A percentile compares a stretch with the other conserved stretches of the same genome.
Evolutionary conservation across 1,284 basidiomycete species (phyloP).

Genomic region (Phellinidium pouzarii): DNA sequence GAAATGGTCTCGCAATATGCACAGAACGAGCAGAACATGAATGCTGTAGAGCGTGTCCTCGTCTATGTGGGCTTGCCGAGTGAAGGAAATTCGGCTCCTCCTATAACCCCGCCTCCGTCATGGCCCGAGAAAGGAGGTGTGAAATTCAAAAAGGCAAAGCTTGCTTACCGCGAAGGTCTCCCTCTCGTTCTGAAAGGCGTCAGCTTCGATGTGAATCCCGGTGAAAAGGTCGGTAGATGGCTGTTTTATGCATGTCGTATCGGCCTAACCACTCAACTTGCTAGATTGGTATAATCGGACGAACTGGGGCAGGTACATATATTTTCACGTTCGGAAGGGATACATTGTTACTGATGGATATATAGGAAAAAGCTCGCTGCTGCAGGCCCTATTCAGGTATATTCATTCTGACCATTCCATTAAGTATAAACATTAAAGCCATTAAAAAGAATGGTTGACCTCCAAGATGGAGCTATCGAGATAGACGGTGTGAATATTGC

Average conservation of each 20-base stretch:
- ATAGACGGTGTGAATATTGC: slow-evolving; percentile 68
- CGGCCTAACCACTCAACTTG: neutral
- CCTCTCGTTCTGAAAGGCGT: slow-evolving; percentile 69
- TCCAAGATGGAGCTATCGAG: slow-evolving; percentile 52
- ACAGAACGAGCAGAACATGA: slow-evolving; percentile 63
- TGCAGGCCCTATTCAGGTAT: slow-evolving; percentile 67
- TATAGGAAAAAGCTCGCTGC: slow-evolving; percentile 67
- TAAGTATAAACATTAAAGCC: neutral
- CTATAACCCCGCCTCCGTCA: slow-evolving; percentile 45
- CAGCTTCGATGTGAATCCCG: slow-evolving; percentile 54
- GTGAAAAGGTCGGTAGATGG: slow-evolving; percentile 52
- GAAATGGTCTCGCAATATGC: slow-evolving; percentile 53
- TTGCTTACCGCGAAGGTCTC: slow-evolving; percentile 66
- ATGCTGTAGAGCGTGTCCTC: slow-evolving; percentile 62
- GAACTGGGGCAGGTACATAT: slow-evolving; percentile 56
- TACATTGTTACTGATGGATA: slow-evolving; percentile 3
- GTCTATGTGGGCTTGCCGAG: slow-evolving; percentile 49
- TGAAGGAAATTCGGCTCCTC: slow-evolving; percentile 38
- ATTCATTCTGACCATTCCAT: slow-evolving; percentile 5
- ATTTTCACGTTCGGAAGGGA: neutral
- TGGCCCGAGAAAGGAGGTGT: slow-evolving; percentile 68
- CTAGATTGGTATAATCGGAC: slow-evolving; percentile 67
- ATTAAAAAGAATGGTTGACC: slow-evolving; percentile 53
- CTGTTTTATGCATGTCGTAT: neutral
- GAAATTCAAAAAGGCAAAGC: slow-evolving; percentile 52